Evolutionary conservation across 306 rosid genomes (phyloP).

Genomic region (Benincasa hispida): DNA sequence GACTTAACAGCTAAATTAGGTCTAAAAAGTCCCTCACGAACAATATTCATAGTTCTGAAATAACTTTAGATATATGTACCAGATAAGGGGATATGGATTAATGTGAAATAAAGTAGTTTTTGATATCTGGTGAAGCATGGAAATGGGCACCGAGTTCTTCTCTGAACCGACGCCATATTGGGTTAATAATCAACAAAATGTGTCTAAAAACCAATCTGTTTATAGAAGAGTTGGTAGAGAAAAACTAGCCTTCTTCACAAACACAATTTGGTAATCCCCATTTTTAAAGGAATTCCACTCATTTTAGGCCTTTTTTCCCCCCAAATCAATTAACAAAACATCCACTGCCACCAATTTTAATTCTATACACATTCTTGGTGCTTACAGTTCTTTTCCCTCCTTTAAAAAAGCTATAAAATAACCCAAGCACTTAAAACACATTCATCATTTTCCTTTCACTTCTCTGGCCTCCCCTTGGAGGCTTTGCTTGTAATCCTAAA

Average conservation of each 20-base stretch:
- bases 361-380: background rate
- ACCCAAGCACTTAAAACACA: conserved; percentile 3
- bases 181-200: background rate
- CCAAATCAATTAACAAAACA: background rate
- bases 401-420: conserved; percentile 15
- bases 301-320: background rate
- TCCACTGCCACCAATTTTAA: conserved; percentile 9
- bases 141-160: background rate
- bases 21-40: too few relatives aligned
- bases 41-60: too few relatives aligned
- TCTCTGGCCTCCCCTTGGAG: conserved; percentile 30
- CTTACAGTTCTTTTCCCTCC: conserved; percentile 2
- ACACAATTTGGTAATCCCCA: background rate
- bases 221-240: conserved; percentile 6
- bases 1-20: too few relatives aligned
- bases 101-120: background rate
- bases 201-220: background rate
- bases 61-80: too few relatives aligned
- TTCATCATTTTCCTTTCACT: conserved; percentile 6
- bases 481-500: background rate
- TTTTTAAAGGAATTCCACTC: conserved; percentile 8
- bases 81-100: background rate
- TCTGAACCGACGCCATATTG: background rate
- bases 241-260: background rate
- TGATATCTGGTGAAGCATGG: background rate